A percentile compares a stretch with the other conserved stretches of the same genome.
Evolutionary conservation across 768 basidiomycete species (phyloP).

Genomic region (Lactarius deliciosus): DNA sequence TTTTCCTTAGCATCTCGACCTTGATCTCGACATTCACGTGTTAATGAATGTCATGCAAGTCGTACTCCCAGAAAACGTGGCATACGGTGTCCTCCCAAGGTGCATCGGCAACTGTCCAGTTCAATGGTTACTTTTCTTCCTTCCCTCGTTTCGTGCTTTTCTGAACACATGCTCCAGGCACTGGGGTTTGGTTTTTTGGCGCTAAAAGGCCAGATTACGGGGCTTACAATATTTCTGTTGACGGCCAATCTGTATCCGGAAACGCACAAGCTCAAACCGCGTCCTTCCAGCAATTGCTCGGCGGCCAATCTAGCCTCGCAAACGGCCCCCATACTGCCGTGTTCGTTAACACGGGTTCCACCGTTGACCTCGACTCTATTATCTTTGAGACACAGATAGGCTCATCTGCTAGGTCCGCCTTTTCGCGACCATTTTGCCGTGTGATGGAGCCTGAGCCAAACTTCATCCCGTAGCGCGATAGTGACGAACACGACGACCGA

Average conservation of each 20-base stretch:
- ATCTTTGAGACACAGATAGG: constrained; percentile 45
- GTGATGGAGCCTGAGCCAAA: background rate
- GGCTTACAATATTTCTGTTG: constrained; percentile 45
- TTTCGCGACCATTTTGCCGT: background rate
- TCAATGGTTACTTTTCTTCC: constrained; percentile 40
- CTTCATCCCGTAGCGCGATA: constrained; percentile 11
- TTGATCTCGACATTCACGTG: constrained; percentile 3
- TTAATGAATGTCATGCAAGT: constrained; percentile 34
- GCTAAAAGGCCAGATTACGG: constrained; percentile 49
- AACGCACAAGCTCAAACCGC: constrained; percentile 37
- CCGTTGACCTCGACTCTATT: constrained; percentile 53
- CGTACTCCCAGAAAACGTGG: constrained; percentile 46
- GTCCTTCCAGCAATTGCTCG: constrained; percentile 43
- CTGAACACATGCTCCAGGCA: constrained; percentile 30
- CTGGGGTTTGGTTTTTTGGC: constrained; percentile 54
- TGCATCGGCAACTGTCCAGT: constrained; percentile 50
- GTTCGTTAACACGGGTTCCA: constrained; percentile 43
- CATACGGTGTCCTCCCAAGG: constrained; percentile 46
- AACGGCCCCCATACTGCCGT: constrained; percentile 50
- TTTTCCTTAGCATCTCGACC: background rate
- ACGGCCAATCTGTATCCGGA: constrained; percentile 42
- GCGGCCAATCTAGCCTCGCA: constrained; percentile 42
- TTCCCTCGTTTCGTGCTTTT: background rate
- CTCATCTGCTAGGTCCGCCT: constrained; percentile 38
- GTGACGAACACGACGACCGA: constrained; percentile 40